Percentiles rank a stretch among this genome's conserved stretches.
Conservation (phyloP, 176 grass and related monocot genomes). For the Leersia perrieri region DNA sequence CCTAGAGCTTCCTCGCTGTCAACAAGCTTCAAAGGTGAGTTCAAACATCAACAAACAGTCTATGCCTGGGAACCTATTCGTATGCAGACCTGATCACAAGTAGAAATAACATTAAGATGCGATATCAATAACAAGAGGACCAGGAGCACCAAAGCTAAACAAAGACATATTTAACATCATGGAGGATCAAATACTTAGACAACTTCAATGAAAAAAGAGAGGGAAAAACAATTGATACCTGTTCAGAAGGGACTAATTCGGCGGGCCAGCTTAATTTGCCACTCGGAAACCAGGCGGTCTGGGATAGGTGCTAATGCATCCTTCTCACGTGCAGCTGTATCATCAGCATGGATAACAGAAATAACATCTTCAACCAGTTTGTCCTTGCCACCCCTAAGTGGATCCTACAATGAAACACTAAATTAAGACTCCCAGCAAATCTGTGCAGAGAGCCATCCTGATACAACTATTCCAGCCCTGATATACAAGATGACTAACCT, state of each 20-base stretch:
- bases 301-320: slow-evolving; percentile 45
- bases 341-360: slow-evolving; percentile 56
- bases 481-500: slow-evolving; percentile 44
- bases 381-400: slow-evolving; percentile 91
- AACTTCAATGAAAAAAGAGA: background rate
- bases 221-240: slow-evolving; percentile 16
- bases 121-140: background rate
- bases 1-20: background rate
- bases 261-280: slow-evolving; percentile 84
- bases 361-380: slow-evolving; percentile 75
- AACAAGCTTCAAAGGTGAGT: background rate
- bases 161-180: background rate
- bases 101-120: background rate
- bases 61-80: background rate
- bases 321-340: slow-evolving; percentile 38
- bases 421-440: slow-evolving; percentile 7
- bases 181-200: background rate
- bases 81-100: background rate
- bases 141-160: background rate
- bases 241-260: slow-evolving; percentile 88
- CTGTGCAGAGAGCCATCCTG: background rate
- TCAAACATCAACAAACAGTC: background rate
- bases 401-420: slow-evolving; percentile 58
- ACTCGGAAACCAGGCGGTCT: slow-evolving; percentile 71
- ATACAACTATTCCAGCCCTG: background rate